Percentiles rank a stretch among this genome's conserved stretches.
Conservation (phyloP, 2,329 filamentous ascomycete species). For the Cladobotryum mycophilum region DNA sequence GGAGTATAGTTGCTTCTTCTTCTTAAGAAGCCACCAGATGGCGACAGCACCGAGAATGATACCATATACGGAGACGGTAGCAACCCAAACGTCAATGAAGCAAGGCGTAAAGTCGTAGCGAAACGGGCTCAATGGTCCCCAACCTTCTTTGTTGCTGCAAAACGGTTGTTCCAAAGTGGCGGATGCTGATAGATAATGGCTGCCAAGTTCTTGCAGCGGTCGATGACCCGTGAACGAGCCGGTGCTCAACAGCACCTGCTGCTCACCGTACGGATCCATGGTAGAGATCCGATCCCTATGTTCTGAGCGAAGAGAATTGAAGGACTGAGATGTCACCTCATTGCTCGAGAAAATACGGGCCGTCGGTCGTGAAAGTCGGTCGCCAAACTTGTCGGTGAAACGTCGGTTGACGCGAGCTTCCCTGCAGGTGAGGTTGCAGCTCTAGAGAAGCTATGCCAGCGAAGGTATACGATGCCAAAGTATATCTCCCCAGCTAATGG, state of each 20-base stretch:
- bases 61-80: conserved; percentile 70
- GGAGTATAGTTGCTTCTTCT: conserved; percentile 53
- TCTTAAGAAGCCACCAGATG: conserved; percentile 71
- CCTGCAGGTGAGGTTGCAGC: too few species aligned
- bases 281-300: conserved; percentile 13
- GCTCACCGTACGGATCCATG: conserved; percentile 29
- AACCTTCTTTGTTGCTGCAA: conserved; percentile 86
- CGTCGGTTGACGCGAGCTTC: background rate
- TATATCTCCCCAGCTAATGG: too few species aligned
- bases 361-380: conserved; percentile 12
- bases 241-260: conserved; percentile 47
- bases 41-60: conserved; percentile 71
- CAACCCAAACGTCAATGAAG: conserved; percentile 89
- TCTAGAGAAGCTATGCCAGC: too few species aligned
- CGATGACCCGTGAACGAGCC: conserved; percentile 58
- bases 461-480: too few species aligned
- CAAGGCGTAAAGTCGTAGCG: conserved; percentile 96
- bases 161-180: conserved; percentile 57
- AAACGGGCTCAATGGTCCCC: conserved; percentile 83
- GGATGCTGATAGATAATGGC: conserved; percentile 54
- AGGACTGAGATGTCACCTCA: conserved; percentile 7
- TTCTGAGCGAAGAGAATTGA: background rate
- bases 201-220: conserved; percentile 44
- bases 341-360: conserved; percentile 13
- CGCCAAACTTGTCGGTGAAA: background rate